Evolutionary conservation across 106 monocot genomes (phyloP), one percentile per base, ranked within the genome.

Genomic region (Amphibolis antarctica): DNA sequence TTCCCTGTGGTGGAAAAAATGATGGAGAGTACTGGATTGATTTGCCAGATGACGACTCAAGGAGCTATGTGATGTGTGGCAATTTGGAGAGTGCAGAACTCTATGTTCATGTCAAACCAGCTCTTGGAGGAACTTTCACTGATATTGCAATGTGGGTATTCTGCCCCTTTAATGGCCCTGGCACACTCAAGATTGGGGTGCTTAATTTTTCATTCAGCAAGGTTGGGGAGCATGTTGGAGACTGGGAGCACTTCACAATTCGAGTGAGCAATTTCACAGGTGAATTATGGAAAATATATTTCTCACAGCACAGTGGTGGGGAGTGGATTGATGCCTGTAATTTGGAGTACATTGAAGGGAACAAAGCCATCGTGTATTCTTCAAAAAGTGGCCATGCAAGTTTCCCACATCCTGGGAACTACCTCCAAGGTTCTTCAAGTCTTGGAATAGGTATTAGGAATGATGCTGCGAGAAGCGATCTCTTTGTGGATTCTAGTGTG

Each of bases 211-310:
- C 98, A 24, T 70, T 99, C 14, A 77, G 59, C 53, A 87, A 77
- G 52, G 53, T 91, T 17, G 98, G 98, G 19, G 63, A 74, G 69
- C 91, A 99, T 67, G 76, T 91, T 4, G 84, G 91, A 30, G 98
- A 99, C 59, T 99, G 98, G 98, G 98, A 99, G 81, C 98, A 99
- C 62, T 99, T 88, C 79, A 99, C 98, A 6, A 84, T 99, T 42
- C 67, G 98, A 5, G 62, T 99, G 55, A 85, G 85, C 72, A 99
- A 99, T 70, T 99, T 91, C 46, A 70, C 80, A 0, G 98, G 98
- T 18, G 88, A 88, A 42, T 74, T 99, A 1, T 83, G 80, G 77
- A 79, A 80, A 42, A 69, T 99, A 31, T 99, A 88, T 62, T 91
- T 88, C 71, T 91, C 98, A 6, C 87, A 99, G 70, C 98, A 99